Evolutionary conservation across 2,329 filamentous ascomycete genomes (phyloP), one percentile per base, ranked within the genome.

Genomic region (Cercospora zeina): DNA sequence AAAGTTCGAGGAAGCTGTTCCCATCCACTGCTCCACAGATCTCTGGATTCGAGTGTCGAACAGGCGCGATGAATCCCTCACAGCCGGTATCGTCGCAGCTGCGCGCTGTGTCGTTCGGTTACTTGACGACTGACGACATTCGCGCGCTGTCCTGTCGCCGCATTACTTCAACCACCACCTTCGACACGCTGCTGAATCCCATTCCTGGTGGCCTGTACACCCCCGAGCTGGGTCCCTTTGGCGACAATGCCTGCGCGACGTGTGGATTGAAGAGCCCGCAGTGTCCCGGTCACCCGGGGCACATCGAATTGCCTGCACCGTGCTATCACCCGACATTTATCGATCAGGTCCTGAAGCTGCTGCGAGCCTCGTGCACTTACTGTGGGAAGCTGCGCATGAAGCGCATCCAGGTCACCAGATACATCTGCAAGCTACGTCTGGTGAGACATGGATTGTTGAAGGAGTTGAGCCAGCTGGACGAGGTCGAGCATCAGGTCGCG

Each of bases 251-350:
- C 73, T 99, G 95, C 79, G 84, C 91, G 70, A 99, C 95, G 76
- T 99, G 95, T 79, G 91, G 93, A 69, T 83, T 96, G 68, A 89
- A 88, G 72, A 88, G 87, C 65, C 73, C 85, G 85, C 72, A 74
- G 70, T 99, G 96, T 75, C 91, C 93, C 6, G 96, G 96, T 61
- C 96, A 99, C 79, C 85, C 89, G 63, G 96, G 95, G 58, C 95
- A 99, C 74, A 96, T 99, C 75, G 91, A 97, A 71, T 87, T 99
- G 11, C 93, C 95, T 13, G 89, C 93, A 11, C 91, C 90, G 51
- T 90, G 97, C 57, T 99, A 97, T 75, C 93, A 99, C 76, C 91
- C 93, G n/a, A 89, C 92, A 1, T 97, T 97, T 73, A 89, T 99
- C 82, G 93, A 97, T 74, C 93, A 97, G 75, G 85, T 93, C 57